Evolutionary conservation across 108 stramenopile species (phyloP), one percentile per base, ranked within the genome.

Genomic region (Nitzschia palea): DNA sequence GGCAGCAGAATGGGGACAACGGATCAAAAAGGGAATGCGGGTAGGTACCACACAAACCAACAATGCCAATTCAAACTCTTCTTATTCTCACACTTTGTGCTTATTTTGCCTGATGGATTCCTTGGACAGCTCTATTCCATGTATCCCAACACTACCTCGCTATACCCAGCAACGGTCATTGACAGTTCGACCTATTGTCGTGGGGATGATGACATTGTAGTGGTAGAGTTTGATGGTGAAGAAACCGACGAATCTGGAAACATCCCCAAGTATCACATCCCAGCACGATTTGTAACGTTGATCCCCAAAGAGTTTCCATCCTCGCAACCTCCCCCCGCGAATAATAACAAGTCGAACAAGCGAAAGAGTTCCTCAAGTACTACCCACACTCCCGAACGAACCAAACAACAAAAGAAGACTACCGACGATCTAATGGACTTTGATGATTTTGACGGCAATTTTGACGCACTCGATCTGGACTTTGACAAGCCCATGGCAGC

Each of bases 191-290:
- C 84, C 0, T 91, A 87, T 48, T 88, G 86, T 58, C 71, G 84
- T 53, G 76, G 60, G n/a, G 79, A 88, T 62, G 90, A 91, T 59
- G 87, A 91, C 48, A 82, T 91, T 22, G 70, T 88, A 17, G 87
- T 91, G 3, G 86, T 88, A 12, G 80, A 91, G 62, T 91, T 91
- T 52, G 87, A 91, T 48, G 86, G 74, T 15, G 90, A 91, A 59
- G 87, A 88, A 69, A 70, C 63, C 5, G 37, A 52, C 63, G 18
- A 27, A 14, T 77, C 58, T 3, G 84, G 84, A n/a, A 23, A 8
- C 0, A 51, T 75, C 37, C 78, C 78, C 30, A 70, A 84, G 52
- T 80, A 78, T 22, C 83, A 86, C 48, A 87, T 87, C 40, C 89
- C 84, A 33, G 85, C 86, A 44, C 79, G 89, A 0, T 86, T 87